A percentile compares a stretch with the other conserved stretches of the same genome.
These are phyloP conservation scores for Pseudopithomyces maydicus DNA, from an alignment of 2,329 filamentous ascomycete species.

Conservation along the genomic window DNA sequence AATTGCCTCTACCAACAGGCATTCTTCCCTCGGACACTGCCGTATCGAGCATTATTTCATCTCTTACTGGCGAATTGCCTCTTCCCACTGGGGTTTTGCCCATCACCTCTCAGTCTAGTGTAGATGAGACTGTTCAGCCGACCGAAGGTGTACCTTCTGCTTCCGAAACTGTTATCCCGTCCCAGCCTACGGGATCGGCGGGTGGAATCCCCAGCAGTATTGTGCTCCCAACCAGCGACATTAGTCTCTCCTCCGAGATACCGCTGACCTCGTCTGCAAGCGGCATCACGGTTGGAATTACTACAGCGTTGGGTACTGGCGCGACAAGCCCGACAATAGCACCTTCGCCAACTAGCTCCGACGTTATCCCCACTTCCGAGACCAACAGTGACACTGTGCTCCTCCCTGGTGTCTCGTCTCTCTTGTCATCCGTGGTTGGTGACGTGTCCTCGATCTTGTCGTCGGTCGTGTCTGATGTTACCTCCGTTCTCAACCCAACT, in stretches of 20 bases:
- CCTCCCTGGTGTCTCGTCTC: slow-evolving; percentile 8
- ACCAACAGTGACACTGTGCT: slow-evolving; percentile 6
- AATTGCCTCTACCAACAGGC: slow-evolving; percentile 13
- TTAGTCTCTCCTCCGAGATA: slow-evolving; percentile 7
- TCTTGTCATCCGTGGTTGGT: slow-evolving; percentile 18
- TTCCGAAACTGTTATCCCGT: slow-evolving; percentile 2
- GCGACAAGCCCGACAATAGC: slow-evolving; percentile 11
- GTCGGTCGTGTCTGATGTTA: slow-evolving; percentile 12
- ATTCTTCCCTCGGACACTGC: not conserved
- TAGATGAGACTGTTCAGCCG: slow-evolving; percentile 8
- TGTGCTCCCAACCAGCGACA: slow-evolving; percentile 26
- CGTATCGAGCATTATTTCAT: slow-evolving; percentile 1
- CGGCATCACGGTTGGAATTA: slow-evolving; percentile 43
- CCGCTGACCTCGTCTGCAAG: slow-evolving; percentile 10
- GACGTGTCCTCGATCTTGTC: slow-evolving; percentile 16
- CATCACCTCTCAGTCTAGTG: slow-evolving; percentile 15
- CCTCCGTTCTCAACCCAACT: slow-evolving; percentile 4
- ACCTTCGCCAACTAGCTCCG: slow-evolving; percentile 22
- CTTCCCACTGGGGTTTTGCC: slow-evolving; percentile 1
- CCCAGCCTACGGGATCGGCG: slow-evolving; percentile 18
- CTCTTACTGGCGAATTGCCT: slow-evolving; percentile 21
- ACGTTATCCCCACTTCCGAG: slow-evolving; percentile 27
- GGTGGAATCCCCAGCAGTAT: slow-evolving; percentile 28
- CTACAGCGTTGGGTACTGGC: slow-evolving; percentile 38
- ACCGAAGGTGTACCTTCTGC: slow-evolving; percentile 12